These are phyloP conservation scores for Ulota crispa DNA, from an alignment of 225 moss, liverwort and hornwort genomes.

Conservation along the genomic window DNA sequence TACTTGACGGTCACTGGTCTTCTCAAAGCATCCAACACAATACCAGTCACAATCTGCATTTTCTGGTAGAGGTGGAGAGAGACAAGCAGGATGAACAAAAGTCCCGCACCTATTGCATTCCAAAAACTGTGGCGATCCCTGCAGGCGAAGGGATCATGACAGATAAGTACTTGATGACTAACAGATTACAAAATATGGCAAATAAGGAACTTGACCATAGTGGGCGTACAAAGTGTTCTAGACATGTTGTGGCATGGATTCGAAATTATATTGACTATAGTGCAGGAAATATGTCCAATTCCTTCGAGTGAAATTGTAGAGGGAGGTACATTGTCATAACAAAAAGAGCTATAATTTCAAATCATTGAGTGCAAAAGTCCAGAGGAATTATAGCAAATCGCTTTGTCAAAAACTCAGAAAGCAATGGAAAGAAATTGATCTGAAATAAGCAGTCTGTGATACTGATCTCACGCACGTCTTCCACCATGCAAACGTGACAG, in stretches of 20 bases:
- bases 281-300: neutral
- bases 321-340: neutral
- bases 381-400: neutral
- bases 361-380: neutral
- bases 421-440: neutral
- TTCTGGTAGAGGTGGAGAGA: conserved; percentile 53
- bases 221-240: neutral
- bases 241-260: neutral
- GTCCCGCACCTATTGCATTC: conserved; percentile 62
- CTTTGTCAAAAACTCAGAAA: neutral
- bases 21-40: conserved; percentile 69
- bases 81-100: conserved; percentile 69
- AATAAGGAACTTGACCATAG: conserved; percentile 1
- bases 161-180: conserved; percentile 4
- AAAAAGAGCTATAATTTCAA: neutral
- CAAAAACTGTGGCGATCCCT: conserved; percentile 49
- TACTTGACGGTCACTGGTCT: conserved; percentile 51
- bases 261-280: neutral
- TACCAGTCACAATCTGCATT: conserved; percentile 65
- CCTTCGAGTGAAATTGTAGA: neutral
- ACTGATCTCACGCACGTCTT: conserved; percentile 56
- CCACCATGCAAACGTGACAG: conserved; percentile 61
- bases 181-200: neutral
- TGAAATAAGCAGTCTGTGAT: conserved; percentile 5
- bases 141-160: conserved; percentile 31